Base-by-base conservation (phyloP, 2,329 filamentous ascomycete species). In the Xylariaceae sp. region DNA sequence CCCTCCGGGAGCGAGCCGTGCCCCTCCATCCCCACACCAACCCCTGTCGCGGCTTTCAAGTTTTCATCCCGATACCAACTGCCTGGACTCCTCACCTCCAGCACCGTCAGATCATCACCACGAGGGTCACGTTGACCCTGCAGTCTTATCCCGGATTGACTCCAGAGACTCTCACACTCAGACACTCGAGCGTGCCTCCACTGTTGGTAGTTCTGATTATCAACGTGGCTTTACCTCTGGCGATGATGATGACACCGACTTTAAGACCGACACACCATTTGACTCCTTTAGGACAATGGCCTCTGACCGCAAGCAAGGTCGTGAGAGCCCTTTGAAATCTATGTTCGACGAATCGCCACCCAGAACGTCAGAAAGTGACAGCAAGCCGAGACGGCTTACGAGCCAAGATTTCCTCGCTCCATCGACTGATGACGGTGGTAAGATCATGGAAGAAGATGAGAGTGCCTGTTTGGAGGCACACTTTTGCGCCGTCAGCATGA, bases 291-390 rank as follows among this genome's bases (percentile, higher is more conserved):
- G 88, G 56, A 92, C 89, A 13, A 80, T 82, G 61, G 86, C 82
- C 45, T 90, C 88, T 8, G 81, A 82, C 62, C 88, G 86, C 62
- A 80, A 82, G 56, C 83, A 86, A 61, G 83, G 84, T 39, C 81
- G 85, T 51, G 85, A 90, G 69, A 88, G 87, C 34, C 88, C 88
- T 13, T 77, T 92, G 53, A 88, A 92, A 69, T 89, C 85, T 23
- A 89, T 92, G 78, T 92, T 92, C 72, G 88, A 92, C 73, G 89
- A 92, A 67, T 90, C 88, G 11, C 88, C 87, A 41, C 82, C 84
- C 6, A 82, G 80, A 69, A 81, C 82, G 0, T 79, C 80, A 15
- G 77, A 79, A 56, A 80, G 80, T 64, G 69, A 66, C 53, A 73
- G 65, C 65, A 84, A 79, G 68, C 75, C 78, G 2, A 84, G 83